Conservation (phyloP, 1,284 basidiomycete genomes). For the Grifola frondosa region DNA sequence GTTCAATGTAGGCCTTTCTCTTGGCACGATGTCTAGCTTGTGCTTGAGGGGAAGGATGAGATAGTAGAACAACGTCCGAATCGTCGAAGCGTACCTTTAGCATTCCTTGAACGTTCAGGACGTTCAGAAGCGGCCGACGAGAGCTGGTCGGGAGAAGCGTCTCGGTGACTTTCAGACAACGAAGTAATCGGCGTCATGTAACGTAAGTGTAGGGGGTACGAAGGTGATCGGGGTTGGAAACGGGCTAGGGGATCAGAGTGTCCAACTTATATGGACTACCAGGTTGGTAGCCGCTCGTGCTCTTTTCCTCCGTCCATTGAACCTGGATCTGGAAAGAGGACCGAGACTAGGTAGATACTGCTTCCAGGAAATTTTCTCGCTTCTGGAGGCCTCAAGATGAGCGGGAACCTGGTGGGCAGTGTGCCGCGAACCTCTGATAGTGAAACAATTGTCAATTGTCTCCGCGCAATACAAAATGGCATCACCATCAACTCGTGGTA, state of each 20-base stretch:
- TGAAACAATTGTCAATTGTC: no score
- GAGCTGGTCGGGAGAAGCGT: slow-evolving; percentile 20
- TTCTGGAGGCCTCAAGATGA: no score
- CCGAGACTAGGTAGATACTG: no score
- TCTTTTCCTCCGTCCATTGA: no score
- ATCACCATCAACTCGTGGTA: no score
- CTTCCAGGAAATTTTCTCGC: no score
- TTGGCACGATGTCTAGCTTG: slow-evolving; percentile 91
- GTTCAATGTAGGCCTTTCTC: slow-evolving; percentile 90
- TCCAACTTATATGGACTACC: slow-evolving; percentile 28
- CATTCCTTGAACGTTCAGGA: slow-evolving; percentile 63
- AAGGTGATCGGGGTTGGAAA: slow-evolving; percentile 33
- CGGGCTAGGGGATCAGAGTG: slow-evolving; percentile 23
- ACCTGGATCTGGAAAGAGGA: no score
- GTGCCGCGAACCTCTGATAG: no score
- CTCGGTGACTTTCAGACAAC: slow-evolving; percentile 20
- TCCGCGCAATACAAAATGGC: no score
- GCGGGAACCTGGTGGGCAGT: no score
- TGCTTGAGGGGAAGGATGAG: slow-evolving; percentile 42
- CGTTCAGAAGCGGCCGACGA: slow-evolving; percentile 30
- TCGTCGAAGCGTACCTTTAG: slow-evolving; percentile 25
- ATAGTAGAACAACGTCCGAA: background rate
- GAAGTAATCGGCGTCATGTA: slow-evolving; percentile 35
- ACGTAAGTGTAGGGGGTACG: slow-evolving; percentile 30
- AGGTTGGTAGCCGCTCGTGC: slow-evolving; percentile 23